These are phyloP conservation scores for Lotus japonicus DNA, from an alignment of 306 rosid genomes.

Conservation along the genomic window DNA sequence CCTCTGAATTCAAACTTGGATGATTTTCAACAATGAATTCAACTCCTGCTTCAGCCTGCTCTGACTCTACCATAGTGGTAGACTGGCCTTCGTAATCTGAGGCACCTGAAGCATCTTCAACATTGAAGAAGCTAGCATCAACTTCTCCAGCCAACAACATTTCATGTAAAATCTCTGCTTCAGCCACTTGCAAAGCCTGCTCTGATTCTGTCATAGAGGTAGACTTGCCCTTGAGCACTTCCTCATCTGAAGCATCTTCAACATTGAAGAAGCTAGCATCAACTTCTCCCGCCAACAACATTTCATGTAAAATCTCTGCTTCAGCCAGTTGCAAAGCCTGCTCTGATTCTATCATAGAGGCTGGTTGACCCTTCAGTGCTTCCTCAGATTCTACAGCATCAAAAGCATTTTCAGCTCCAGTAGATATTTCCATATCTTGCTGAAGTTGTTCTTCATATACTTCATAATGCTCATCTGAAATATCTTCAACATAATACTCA, in stretches of 20 bases:
- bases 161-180: background rate
- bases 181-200: background rate
- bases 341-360: background rate
- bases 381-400: slow-evolving; percentile 20
- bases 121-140: background rate
- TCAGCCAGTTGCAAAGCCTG: slow-evolving; percentile 1
- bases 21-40: background rate
- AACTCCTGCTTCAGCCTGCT: slow-evolving; percentile 6
- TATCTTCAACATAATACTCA: background rate
- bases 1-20: background rate
- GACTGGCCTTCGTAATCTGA: background rate
- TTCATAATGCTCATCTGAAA: slow-evolving; percentile 10
- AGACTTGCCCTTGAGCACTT: background rate
- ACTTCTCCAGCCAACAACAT: background rate
- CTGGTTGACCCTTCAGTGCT: background rate
- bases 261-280: background rate
- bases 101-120: slow-evolving; percentile 1
- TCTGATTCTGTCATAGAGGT: background rate
- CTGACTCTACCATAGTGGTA: background rate
- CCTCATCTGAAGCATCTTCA: slow-evolving; percentile 8
- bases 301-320: background rate
- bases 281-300: background rate
- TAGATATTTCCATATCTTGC: slow-evolving; percentile 4
- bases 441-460: slow-evolving; percentile 14
- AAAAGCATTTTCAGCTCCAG: slow-evolving; percentile 12